phyloP scores from a whole-genome alignment of 129 eudicot genomes.

The Kitagawia praeruptora region DNA sequence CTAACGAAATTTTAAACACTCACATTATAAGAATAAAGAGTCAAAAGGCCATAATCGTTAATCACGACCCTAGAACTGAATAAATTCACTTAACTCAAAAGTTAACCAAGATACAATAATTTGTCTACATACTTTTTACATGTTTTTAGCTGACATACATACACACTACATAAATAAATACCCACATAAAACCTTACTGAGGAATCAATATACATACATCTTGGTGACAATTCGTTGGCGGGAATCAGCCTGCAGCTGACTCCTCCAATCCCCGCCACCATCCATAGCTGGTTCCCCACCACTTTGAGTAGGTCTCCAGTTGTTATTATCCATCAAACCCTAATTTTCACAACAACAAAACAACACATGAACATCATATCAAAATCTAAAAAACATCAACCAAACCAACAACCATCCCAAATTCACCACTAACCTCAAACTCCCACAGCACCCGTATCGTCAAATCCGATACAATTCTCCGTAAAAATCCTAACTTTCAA shows the following conservation, averaged over 20 bases:
- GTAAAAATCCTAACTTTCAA: neutral
- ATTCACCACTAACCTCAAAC: neutral
- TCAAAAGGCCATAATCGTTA: neutral
- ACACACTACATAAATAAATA: neutral
- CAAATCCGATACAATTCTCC: neutral
- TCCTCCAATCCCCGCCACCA: conserved; percentile 62
- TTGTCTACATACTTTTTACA: neutral
- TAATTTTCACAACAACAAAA: neutral
- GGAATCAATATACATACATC: conserved; percentile 35
- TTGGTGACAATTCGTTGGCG: conserved; percentile 69
- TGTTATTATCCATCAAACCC: conserved; percentile 14
- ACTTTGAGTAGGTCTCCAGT: conserved; percentile 57
- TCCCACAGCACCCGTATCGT: neutral
- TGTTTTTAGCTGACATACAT: neutral
- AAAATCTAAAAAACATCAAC: neutral
- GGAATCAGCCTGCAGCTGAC: conserved; percentile 49
- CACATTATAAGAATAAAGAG: neutral
- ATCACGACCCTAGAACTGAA: neutral
- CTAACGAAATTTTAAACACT: neutral
- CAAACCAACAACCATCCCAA: neutral
- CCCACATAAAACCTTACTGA: neutral
- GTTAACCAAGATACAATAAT: neutral
- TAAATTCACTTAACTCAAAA: neutral
- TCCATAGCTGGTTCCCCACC: conserved; percentile 49
- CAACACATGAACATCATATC: neutral